These are phyloP conservation scores for Metarhizium sp. DNA, from an alignment of 2,329 filamentous ascomycete species.

Conservation along the genomic window DNA sequence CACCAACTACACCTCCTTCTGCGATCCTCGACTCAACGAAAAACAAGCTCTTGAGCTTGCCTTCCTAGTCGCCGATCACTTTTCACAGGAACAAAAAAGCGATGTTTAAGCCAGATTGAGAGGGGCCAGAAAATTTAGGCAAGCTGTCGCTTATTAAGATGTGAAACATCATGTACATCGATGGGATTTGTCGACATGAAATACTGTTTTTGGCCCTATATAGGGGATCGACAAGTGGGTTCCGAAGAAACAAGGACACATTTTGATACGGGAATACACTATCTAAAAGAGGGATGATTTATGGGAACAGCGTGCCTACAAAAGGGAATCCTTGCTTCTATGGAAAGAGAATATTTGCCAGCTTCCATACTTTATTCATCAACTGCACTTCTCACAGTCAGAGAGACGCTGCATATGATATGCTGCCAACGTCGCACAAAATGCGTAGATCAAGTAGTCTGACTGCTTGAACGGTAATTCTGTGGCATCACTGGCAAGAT, in stretches of 20 bases:
- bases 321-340: neutral
- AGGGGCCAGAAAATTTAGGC: neutral
- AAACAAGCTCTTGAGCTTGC: conserved; percentile 95
- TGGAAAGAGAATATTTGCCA: neutral
- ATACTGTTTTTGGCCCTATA: too few relatives aligned
- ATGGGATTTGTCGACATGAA: too few relatives aligned
- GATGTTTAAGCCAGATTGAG: neutral
- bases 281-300: too few relatives aligned
- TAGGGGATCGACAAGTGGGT: too few relatives aligned
- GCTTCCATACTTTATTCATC: neutral
- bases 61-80: conserved; percentile 85
- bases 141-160: too few relatives aligned
- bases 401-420: neutral
- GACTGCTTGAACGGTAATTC: neutral
- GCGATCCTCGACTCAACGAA: conserved; percentile 90
- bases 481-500: neutral
- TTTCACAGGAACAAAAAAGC: conserved; percentile 28
- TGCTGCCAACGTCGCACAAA: neutral
- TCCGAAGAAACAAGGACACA: too few relatives aligned
- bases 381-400: neutral
- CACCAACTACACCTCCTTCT: conserved; percentile 91
- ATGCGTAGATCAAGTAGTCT: neutral
- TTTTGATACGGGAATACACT: too few relatives aligned
- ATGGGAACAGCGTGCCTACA: neutral
- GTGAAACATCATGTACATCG: too few relatives aligned